These are phyloP conservation scores for Colletotrichum trifolii DNA, from an alignment of 2,329 filamentous ascomycete species.

Conservation along the genomic window DNA sequence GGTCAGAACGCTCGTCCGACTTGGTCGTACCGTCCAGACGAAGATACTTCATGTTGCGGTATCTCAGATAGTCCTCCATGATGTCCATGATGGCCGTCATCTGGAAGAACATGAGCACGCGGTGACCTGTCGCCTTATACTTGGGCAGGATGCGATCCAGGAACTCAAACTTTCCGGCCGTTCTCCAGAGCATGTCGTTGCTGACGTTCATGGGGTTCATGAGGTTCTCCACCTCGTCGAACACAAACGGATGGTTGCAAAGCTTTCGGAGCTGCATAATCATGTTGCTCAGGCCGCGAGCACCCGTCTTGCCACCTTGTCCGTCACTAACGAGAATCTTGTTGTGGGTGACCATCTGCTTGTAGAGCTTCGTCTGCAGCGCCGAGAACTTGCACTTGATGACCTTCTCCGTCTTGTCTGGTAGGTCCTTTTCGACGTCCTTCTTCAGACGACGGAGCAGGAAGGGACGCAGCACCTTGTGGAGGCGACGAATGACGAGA, in stretches of 20 bases:
- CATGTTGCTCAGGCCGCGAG: conserved; percentile 98
- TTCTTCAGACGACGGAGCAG: conserved; percentile 98
- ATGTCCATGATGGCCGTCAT: conserved; percentile 99
- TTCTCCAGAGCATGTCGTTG: conserved; percentile 95
- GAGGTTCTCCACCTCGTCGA: conserved; percentile 96
- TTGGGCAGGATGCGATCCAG: conserved; percentile 93
- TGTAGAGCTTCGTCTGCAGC: conserved; percentile 92
- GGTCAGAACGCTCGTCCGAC: conserved; percentile 93
- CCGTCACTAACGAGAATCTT: conserved; percentile 94
- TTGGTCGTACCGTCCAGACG: conserved; percentile 97
- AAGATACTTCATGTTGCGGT: conserved; percentile 85
- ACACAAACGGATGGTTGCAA: conserved; percentile 99
- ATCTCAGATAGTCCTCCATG: conserved; percentile 97
- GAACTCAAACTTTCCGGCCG: conserved; percentile 96
- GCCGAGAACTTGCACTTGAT: conserved; percentile 99
- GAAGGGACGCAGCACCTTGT: conserved; percentile 98
- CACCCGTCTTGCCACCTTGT: conserved; percentile 93
- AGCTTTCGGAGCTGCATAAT: conserved; percentile 99
- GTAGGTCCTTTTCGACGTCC: conserved; percentile 98
- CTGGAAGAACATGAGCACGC: conserved; percentile 99
- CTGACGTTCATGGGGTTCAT: conserved; percentile 92
- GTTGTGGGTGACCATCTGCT: conserved; percentile 96
- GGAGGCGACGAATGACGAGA: conserved; percentile 95
- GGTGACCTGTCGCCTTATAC: conserved; percentile 89
- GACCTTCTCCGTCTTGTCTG: conserved; percentile 98